These are phyloP conservation scores for Mycosphaerella arachidis DNA, from an alignment of 2,329 filamentous ascomycete genomes.

Conservation along the genomic window DNA sequence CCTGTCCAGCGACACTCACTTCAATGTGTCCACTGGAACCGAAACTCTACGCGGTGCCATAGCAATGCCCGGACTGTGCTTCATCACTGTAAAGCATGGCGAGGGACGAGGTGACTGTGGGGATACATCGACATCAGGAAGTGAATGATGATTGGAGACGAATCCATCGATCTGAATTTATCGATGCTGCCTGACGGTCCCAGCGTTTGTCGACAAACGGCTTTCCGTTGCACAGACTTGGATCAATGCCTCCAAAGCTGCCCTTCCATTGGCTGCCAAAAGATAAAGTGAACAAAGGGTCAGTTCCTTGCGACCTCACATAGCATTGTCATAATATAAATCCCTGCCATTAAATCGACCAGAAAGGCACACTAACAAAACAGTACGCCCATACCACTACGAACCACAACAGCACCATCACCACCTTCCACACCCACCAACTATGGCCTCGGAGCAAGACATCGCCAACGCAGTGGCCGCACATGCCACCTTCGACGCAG, in stretches of 20 bases:
- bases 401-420: background rate
- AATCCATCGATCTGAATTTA: background rate
- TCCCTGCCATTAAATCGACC: background rate
- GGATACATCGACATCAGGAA: background rate
- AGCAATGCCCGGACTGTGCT: too few relatives aligned
- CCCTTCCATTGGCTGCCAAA: background rate
- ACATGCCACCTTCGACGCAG: background rate
- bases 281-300: background rate
- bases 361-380: background rate
- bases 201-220: background rate
- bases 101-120: background rate
- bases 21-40: too few relatives aligned
- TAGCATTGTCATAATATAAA: background rate
- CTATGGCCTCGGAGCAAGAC: background rate
- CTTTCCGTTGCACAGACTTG: background rate
- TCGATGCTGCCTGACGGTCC: background rate
- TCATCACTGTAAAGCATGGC: background rate
- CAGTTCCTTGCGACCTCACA: background rate
- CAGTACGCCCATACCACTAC: background rate
- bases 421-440: background rate
- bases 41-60: too few relatives aligned
- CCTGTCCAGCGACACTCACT: too few relatives aligned
- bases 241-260: background rate
- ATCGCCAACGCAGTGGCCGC: background rate
- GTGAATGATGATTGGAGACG: background rate